A percentile compares a stretch with the other conserved stretches of the same genome.
These are phyloP conservation scores for Globisporangium cederbergense DNA, from an alignment of 352 stramenopile species.

Conservation along the genomic window DNA sequence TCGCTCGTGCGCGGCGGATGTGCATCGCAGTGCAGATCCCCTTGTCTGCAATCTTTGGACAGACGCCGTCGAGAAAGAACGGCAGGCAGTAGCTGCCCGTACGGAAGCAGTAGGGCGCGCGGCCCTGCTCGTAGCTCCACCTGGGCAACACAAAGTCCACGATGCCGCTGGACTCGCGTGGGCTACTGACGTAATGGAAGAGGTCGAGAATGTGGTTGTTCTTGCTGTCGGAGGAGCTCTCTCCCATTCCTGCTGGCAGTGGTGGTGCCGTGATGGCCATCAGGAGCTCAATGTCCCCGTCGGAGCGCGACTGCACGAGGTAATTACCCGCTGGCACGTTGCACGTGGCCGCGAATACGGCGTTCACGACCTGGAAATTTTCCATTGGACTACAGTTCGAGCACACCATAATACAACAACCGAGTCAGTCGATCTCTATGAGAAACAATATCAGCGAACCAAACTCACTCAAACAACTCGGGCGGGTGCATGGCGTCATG, in stretches of 20 bases:
- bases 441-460: neutral
- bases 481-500: slow-evolving; percentile 25
- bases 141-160: slow-evolving; percentile 29
- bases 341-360: slow-evolving; percentile 25
- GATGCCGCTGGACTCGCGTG: neutral
- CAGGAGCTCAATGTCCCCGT: slow-evolving; percentile 14
- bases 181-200: slow-evolving; percentile 6
- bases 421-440: neutral
- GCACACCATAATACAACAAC: neutral
- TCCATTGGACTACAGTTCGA: slow-evolving; percentile 22
- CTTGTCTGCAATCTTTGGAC: slow-evolving; percentile 27
- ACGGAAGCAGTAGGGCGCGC: slow-evolving; percentile 56
- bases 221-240: neutral
- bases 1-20: slow-evolving; percentile 20
- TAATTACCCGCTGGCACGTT: slow-evolving; percentile 39
- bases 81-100: slow-evolving; percentile 49
- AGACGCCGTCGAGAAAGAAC: slow-evolving; percentile 47
- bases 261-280: neutral
- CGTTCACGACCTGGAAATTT: slow-evolving; percentile 34
- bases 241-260: neutral
- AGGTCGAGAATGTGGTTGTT: neutral
- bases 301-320: slow-evolving; percentile 22
- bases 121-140: slow-evolving; percentile 39
- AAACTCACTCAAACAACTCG: slow-evolving; percentile 61
- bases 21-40: slow-evolving; percentile 43